These are phyloP conservation scores for Hippophae rhamnoides DNA, from an alignment of 306 rosid genomes.

Conservation along the genomic window DNA sequence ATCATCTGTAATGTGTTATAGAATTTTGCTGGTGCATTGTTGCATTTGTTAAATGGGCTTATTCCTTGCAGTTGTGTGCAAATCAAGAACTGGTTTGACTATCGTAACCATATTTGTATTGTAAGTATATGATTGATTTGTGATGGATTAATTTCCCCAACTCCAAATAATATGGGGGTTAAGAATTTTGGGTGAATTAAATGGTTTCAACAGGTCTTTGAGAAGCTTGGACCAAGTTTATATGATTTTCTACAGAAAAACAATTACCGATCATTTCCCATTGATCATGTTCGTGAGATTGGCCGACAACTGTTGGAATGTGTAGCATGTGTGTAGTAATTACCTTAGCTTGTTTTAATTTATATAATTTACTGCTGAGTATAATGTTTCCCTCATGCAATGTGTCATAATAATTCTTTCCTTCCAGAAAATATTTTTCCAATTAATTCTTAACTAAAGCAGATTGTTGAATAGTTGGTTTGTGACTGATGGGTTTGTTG, in stretches of 20 bases:
- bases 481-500: background rate
- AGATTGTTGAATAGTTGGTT: too few relatives aligned
- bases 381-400: background rate
- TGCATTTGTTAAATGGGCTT: too few relatives aligned
- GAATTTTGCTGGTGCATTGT: too few relatives aligned
- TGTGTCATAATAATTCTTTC: too few relatives aligned
- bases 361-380: slow-evolving; percentile 4
- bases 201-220: slow-evolving; percentile 99
- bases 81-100: slow-evolving; percentile 99
- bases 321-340: slow-evolving; percentile 99
- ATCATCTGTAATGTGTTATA: background rate
- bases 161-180: slow-evolving; percentile 55
- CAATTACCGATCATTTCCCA: slow-evolving; percentile 99
- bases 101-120: slow-evolving; percentile 99
- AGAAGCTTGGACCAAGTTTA: slow-evolving; percentile 99
- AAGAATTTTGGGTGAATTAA: slow-evolving; percentile 64
- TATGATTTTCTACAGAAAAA: slow-evolving; percentile 99
- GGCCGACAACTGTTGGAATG: slow-evolving; percentile 99
- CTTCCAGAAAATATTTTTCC: too few relatives aligned
- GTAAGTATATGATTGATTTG: slow-evolving; percentile 91
- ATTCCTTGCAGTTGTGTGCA: slow-evolving; percentile 74
- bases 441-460: too few relatives aligned
- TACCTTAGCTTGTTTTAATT: slow-evolving; percentile 35
- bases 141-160: slow-evolving; percentile 85
- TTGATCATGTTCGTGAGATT: slow-evolving; percentile 99